Percentiles rank a stretch among this genome's conserved stretches.
These are phyloP conservation scores for Parathielavia appendiculata DNA, from an alignment of 495 filamentous ascomycete genomes.

Conservation along the genomic window DNA sequence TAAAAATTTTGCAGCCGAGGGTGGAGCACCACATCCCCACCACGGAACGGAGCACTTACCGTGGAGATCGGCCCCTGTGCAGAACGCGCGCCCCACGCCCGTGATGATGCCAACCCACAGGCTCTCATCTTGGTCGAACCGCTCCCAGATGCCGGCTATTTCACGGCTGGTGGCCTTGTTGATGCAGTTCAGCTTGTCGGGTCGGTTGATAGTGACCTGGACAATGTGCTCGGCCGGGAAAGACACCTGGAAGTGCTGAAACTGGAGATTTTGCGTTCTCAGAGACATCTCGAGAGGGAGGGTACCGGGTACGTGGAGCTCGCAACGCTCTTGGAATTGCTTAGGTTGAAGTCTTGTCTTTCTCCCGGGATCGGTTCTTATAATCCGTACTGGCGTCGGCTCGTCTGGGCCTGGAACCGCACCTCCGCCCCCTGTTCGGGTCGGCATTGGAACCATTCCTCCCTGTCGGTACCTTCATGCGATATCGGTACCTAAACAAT, in stretches of 20 bases:
- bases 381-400: background rate
- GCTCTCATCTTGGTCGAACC: slow-evolving; percentile 44
- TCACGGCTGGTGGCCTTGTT: slow-evolving; percentile 40
- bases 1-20: background rate
- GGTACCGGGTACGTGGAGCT: background rate
- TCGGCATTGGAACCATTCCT: background rate
- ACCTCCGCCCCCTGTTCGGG: background rate
- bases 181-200: slow-evolving; percentile 47
- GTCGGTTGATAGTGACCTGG: slow-evolving; percentile 40
- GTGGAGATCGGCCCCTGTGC: slow-evolving; percentile 56
- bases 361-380: background rate
- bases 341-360: background rate
- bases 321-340: no score
- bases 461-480: background rate
- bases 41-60: slow-evolving; percentile 12
- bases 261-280: slow-evolving; percentile 1
- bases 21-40: background rate
- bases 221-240: slow-evolving; percentile 26
- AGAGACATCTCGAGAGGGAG: slow-evolving; percentile 3
- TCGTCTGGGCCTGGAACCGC: background rate
- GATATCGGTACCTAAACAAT: background rate
- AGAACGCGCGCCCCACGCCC: slow-evolving; percentile 50
- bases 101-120: slow-evolving; percentile 50
- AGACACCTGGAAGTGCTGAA: slow-evolving; percentile 20
- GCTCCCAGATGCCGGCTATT: slow-evolving; percentile 42